Base-by-base conservation (phyloP, 768 basidiomycete species). In the Infundibulicybe gibba region DNA sequence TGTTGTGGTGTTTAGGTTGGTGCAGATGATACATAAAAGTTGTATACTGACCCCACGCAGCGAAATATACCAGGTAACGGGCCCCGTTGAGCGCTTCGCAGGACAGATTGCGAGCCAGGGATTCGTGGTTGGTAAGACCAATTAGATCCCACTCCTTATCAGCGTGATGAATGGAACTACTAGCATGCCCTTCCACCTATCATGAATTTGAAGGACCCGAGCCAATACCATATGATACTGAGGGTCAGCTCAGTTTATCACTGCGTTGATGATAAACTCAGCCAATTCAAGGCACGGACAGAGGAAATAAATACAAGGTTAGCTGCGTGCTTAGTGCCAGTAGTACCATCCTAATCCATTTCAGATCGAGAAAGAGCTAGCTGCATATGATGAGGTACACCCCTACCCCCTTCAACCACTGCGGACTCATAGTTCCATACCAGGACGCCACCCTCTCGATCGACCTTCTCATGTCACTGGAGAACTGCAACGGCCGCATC, bases 11-110 rank as follows among this genome's bases (percentile, higher is more conserved):
- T 91, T 90, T 71, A 90, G 88, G 87, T 83, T 60, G 43, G 60
- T 30, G 19, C 37, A 25, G 16, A n/a, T 12, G 17, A 35, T 32
- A 30, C 41, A 2, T 4, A 39, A 16, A 30, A 19, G 21, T 38
- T 40, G 37, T 37, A 25, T 32, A 30, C 35, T 16, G 32, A 21
- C 41, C 19, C 15, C 43, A 14, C 45, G 14, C 58, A 93, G 91
- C 57, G 94, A 95, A 69, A 97, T 97, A 45, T 97, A 97, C 61
- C 90, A 91, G 63, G 92, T 94, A 2, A 94, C 91, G n/a, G 92
- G 92, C 0, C 94, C 94, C 32, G 94, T 95, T n/a, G 93, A 94
- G 62, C 81, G 94, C 42, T 92, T 90, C 59, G 88, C 87, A 0
- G 83, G 87, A 12, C 87, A 89, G 67, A 91, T 94, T 54, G 91